Conservation (phyloP, 208 protist species). For the Trypanosoma platydactyli region DNA sequence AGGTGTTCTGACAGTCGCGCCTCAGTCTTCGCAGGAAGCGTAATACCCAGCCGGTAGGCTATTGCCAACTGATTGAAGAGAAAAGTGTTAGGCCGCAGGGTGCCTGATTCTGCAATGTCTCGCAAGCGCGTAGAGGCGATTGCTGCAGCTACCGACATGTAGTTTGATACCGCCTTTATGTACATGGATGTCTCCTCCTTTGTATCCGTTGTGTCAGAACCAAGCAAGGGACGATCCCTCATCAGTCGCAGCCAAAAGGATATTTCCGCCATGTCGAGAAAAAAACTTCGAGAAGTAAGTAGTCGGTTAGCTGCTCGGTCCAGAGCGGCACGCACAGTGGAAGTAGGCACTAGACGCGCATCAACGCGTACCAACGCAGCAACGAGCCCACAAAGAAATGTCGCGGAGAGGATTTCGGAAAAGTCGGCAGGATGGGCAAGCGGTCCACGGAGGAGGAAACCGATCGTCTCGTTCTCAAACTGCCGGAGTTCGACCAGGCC, state of each 20-base stretch:
- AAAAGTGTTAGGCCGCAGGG: conserved; percentile 58
- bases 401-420: conserved; percentile 9
- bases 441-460: conserved; percentile 31
- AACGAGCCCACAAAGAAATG: conserved; percentile 17
- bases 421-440: not conserved
- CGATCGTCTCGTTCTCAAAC: conserved; percentile 39
- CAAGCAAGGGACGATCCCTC: conserved; percentile 1
- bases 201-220: not conserved
- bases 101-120: conserved; percentile 37
- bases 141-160: conserved; percentile 5
- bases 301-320: conserved; percentile 1
- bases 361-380: conserved; percentile 21
- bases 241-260: conserved; percentile 21
- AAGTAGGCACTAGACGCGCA: not conserved
- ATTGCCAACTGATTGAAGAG: conserved; percentile 52
- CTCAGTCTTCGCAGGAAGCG: not conserved
- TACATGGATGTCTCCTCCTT: conserved; percentile 21
- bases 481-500: conserved; percentile 59
- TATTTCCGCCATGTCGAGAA: conserved; percentile 22
- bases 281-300: conserved; percentile 17
- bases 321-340: not conserved
- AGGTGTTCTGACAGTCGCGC: conserved; percentile 36
- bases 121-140: conserved; percentile 31
- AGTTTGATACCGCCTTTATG: not conserved
- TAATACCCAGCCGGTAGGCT: conserved; percentile 31